Evolutionary conservation across 139 green algal species (phyloP), one percentile per base, ranked within the genome.

Genomic region (Chlamydomonas asymmetrica): DNA sequence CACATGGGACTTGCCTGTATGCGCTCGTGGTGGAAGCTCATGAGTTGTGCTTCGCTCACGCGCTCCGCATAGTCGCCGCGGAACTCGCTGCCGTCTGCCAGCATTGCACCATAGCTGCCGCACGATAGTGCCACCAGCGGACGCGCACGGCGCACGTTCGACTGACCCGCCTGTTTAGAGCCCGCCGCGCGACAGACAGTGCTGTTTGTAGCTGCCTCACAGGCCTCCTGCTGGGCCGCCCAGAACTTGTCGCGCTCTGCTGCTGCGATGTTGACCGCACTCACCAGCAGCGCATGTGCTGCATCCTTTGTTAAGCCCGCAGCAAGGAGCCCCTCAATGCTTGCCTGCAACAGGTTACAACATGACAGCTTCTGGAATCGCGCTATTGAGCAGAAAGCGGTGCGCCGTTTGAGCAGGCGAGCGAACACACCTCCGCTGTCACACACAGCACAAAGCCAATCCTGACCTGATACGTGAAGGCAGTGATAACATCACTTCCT

Each of bases 401-500:
- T n/a, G n/a, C n/a, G n/a, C n/a, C n/a, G n/a, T n/a, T n/a, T n/a
- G n/a, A n/a, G n/a, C n/a, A n/a, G n/a, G n/a, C n/a, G n/a, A n/a
- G n/a, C n/a, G n/a, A n/a, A n/a, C n/a, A n/a, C n/a, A n/a, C n/a
- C n/a, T n/a, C n/a, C n/a, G n/a, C n/a, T n/a, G n/a, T n/a, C n/a
- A n/a, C n/a, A n/a, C n/a, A n/a, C n/a, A n/a, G n/a, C n/a, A n/a
- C 45, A 57, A 87, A 81, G 6, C 81, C 81, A 8, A 79, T 40
- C 29, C 60, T 76, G 72, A 76, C 81, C 52, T 87, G 81, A 52
- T 87, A 87, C 2, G 72, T 83, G 38, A 62, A 69, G 54, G 81
- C 83, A 29, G 81, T 87, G 62, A 71, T 57, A 18, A 83, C 45
- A 45, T 83, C 72, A n/a, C n/a, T n/a, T n/a, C n/a, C n/a, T n/a